phyloP scores from a whole-genome alignment of 2,329 filamentous ascomycete genomes.

The Aphanoascus verrucosus region DNA sequence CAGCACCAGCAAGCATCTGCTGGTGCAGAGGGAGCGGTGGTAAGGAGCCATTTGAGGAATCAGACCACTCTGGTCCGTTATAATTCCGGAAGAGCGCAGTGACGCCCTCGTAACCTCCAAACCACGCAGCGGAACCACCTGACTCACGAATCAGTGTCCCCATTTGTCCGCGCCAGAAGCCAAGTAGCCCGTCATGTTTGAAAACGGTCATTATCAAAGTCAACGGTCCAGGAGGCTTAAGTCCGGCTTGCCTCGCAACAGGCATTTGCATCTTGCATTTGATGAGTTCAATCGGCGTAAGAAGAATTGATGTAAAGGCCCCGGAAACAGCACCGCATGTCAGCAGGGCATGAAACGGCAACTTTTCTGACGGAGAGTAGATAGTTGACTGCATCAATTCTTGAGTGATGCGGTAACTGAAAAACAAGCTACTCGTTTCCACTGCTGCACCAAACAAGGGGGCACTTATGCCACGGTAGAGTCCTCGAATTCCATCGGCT shows the following conservation, averaged over 20 bases:
- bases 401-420: conserved; percentile 65
- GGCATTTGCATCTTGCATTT: conserved; percentile 97
- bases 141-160: conserved; percentile 91
- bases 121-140: conserved; percentile 90
- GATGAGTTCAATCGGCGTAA: conserved; percentile 92
- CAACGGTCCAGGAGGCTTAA: conserved; percentile 50
- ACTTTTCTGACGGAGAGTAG: conserved; percentile 42
- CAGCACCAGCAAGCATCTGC: conserved; percentile 75
- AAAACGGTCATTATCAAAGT: conserved; percentile 69
- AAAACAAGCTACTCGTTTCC: conserved; percentile 85
- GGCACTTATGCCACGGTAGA: conserved; percentile 89
- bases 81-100: conserved; percentile 57
- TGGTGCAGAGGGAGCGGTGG: conserved; percentile 66
- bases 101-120: conserved; percentile 76
- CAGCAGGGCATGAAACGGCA: conserved; percentile 66
- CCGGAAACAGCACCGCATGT: conserved; percentile 77
- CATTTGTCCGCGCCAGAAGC: conserved; percentile 92
- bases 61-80: conserved; percentile 31
- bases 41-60: conserved; percentile 22
- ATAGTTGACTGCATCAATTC: conserved; percentile 55
- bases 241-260: conserved; percentile 30
- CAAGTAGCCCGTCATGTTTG: conserved; percentile 65
- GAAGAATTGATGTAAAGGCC: conserved; percentile 75
- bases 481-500: conserved; percentile 63
- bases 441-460: conserved; percentile 83